Base-by-base conservation (phyloP, 2,329 filamentous ascomycete genomes). In the Bimuria novae-zelandiae region DNA sequence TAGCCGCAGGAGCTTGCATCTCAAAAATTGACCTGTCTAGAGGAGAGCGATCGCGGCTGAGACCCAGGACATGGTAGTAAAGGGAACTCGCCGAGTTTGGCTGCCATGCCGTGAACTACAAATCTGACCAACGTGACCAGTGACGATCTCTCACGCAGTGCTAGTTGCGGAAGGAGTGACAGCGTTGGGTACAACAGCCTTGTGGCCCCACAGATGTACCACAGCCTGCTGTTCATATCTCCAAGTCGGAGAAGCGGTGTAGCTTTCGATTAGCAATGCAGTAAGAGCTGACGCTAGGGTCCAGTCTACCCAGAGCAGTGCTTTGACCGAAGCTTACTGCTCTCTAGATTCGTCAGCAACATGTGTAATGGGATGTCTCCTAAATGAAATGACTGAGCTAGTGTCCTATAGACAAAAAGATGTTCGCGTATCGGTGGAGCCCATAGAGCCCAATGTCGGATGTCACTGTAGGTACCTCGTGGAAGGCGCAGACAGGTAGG, bases 241-340 rank as follows among this genome's bases (percentile, higher is more conserved):
- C 12, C 19, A 11, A 36, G 43, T 16, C 10, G 23, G 21, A 47
- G 33, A 36, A 37, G 44, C 44, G 44, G 44, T 47, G 44, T 47
- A 29, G 44, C 7, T 16, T 21, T 37, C 23, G 23, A 19, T 21
- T 5, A 8, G 19, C n/a, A 37, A 37, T 27, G 32, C 44, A 39
- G 44, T 47, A 47, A 47, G 44, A 37, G 44, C 44, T 47, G 44
- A 47, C 39, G 17, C 32, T 7, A 11, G 23, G 23, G 16, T 17
- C 33, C 4, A 16, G 17, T 3, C 16, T 17, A 36, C 5, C 32
- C 5, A 39, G 22, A 39, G n/a, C 19, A 47, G 23, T 30, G 14
- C 21, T n/a, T 46, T 6, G 43, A 47, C 32, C 44, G 33, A 25
- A 5, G 43, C 30, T 46, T 46, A 46, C 30, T 46, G 30, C 21